Conservation (phyloP, 441 rosid species). For the Aquilaria agallochum region DNA sequence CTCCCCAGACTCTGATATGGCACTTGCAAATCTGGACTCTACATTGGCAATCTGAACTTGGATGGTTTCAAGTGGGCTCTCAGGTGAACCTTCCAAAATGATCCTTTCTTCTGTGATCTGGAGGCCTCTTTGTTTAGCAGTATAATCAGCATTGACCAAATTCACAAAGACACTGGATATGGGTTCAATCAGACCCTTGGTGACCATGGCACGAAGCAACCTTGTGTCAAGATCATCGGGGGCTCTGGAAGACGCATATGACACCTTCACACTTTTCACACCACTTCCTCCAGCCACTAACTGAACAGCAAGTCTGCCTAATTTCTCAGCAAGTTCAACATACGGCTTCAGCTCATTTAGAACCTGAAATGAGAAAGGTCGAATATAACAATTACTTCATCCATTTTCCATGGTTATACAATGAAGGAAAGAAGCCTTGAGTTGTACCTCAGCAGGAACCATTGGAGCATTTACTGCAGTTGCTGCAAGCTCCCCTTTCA, state of each 20-base stretch:
- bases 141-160: slow-evolving; percentile 93
- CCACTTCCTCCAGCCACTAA: slow-evolving; percentile 91
- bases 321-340: slow-evolving; percentile 78
- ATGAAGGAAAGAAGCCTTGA: too few relatives aligned
- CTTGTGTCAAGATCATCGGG: slow-evolving; percentile 94
- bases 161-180: slow-evolving; percentile 77
- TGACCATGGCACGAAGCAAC: slow-evolving; percentile 90
- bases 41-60: slow-evolving; percentile 78
- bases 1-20: slow-evolving; percentile 73
- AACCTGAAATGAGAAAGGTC: slow-evolving; percentile 38
- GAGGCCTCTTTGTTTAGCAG: slow-evolving; percentile 92
- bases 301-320: slow-evolving; percentile 89
- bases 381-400: background rate
- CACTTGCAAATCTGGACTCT: slow-evolving; percentile 84
- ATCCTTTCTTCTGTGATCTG: slow-evolving; percentile 78
- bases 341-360: slow-evolving; percentile 79
- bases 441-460: slow-evolving; percentile 82
- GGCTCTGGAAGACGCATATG: slow-evolving; percentile 72
- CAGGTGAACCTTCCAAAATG: slow-evolving; percentile 65
- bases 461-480: slow-evolving; percentile 99
- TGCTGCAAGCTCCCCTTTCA: slow-evolving; percentile 92
- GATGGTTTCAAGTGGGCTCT: slow-evolving; percentile 68
- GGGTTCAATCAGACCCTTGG: slow-evolving; percentile 92
- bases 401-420: too few relatives aligned
- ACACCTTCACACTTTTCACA: slow-evolving; percentile 62